Evolutionary conservation across 2,329 filamentous ascomycete species (phyloP).

Genomic region (Purpureocillium takamizusanense): DNA sequence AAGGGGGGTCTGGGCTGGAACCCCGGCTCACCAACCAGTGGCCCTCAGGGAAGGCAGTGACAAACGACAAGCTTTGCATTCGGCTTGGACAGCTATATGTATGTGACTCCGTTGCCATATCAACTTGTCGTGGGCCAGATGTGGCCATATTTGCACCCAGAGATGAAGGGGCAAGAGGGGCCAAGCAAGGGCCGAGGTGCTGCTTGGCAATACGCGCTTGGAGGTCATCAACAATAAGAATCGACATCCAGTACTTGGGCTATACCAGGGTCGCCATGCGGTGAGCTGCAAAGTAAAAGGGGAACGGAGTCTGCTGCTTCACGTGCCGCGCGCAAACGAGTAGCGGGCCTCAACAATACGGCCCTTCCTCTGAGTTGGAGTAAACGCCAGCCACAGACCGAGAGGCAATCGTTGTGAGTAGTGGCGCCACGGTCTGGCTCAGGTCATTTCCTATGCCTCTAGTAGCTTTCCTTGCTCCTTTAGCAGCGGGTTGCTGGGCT

Average conservation of each 20-base stretch:
- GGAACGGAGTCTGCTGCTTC: slow-evolving; percentile 5
- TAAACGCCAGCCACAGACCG: slow-evolving; percentile 2
- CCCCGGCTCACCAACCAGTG: neutral
- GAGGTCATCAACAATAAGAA: too few species aligned
- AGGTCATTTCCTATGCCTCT: too few species aligned
- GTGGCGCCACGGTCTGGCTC: neutral
- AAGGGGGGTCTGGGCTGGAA: slow-evolving; percentile 1
- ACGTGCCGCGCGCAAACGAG: slow-evolving; percentile 11
- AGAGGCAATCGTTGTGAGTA: neutral
- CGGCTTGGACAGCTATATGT: too few species aligned
- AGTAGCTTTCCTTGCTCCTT: neutral
- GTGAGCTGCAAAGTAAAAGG: neutral
- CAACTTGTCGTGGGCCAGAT: too few species aligned
- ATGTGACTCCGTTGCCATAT: too few species aligned
- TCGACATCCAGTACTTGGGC: slow-evolving; percentile 2
- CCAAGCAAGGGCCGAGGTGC: too few species aligned
- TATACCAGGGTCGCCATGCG: neutral
- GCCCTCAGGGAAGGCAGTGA: too few species aligned
- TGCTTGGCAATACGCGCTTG: too few species aligned
- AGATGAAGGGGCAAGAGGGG: too few species aligned
- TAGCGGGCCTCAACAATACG: slow-evolving; percentile 1
- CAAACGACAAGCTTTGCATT: too few species aligned
- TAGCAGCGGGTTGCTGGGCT: neutral
- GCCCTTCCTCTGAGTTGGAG: slow-evolving; percentile 1
- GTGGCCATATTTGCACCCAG: too few species aligned